Base-by-base conservation (phyloP, 2,329 filamentous ascomycete genomes). In the Pseudocercospora vitis region DNA sequence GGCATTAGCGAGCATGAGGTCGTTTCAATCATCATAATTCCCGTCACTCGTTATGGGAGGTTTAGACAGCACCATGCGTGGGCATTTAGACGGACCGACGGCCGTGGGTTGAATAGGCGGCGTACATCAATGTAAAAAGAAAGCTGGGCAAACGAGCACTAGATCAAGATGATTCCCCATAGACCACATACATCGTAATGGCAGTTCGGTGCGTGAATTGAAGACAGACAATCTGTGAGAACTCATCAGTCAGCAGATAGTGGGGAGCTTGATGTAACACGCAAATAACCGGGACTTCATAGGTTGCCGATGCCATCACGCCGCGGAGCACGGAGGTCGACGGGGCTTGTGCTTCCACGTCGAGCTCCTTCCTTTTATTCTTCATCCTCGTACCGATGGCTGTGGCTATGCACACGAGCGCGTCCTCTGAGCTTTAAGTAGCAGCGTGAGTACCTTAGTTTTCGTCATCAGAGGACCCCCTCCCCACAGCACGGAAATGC, bases 51-150 rank as follows among this genome's bases (percentile, higher is more conserved):
- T 55, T 56, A 44, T 48, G 33, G 46, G 31, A 46, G 32, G 49
- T 48, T 42, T 48, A 47, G 50, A 51, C 39, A 55, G 56, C 53
- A 55, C 51, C 48, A 50, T 31, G 57, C 59, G 59, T 57, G 59
- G 59, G 55, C 57, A 59, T 61, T 26, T 35, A 52, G 21, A 48
- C 37, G 35, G 53, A 14, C 37, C 18, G 9, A n/a, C n/a, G 14
- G 9, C 24, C 21, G 7, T 45, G 16, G 26, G 33, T 31, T 48
- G 37, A 33, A 24, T 16, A 45, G 29, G 42, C 23, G 26, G 23
- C 24, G 42, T n/a, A 45, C 7, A 45, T 45, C 42, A 7, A 31
- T 45, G 42, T 45, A 45, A 9, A 45, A 31, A 28, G 9, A 9
- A 29, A 29, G 23, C 16, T 19, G 11, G 19, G 18, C 35, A n/a